Percentiles rank a stretch among this genome's conserved stretches.
phyloP scores from a whole-genome alignment of 2,329 filamentous ascomycete species.

The Trichoderma citrinoviride region DNA sequence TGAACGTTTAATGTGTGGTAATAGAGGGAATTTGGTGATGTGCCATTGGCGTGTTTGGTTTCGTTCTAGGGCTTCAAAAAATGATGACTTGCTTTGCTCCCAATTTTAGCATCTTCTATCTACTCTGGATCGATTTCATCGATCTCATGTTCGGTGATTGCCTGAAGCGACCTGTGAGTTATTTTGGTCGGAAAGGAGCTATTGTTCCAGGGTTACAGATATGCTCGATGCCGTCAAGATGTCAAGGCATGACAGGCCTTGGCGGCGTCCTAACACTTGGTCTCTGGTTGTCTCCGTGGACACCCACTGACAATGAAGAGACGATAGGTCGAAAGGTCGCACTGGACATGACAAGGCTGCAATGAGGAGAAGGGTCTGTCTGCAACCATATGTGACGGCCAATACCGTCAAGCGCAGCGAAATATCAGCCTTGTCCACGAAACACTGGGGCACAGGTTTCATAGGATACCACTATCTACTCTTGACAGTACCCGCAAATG shows the following conservation, averaged over 20 bases:
- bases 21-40: constrained; percentile 15
- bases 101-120: not conserved
- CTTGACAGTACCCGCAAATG: not conserved
- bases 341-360: not conserved
- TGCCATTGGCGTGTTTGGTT: constrained; percentile 17
- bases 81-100: constrained; percentile 9
- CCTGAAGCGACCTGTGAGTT: not conserved
- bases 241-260: not conserved
- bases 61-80: constrained; percentile 13
- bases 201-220: not conserved
- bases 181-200: not conserved
- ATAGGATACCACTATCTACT: not conserved
- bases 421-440: not conserved
- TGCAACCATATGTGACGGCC: not conserved
- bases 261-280: not conserved
- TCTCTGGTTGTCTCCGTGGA: not conserved
- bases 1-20: constrained; percentile 14
- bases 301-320: not conserved
- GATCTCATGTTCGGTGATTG: not conserved
- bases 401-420: not conserved
- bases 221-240: not conserved
- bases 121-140: not conserved
- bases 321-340: not conserved
- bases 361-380: not conserved
- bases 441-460: not conserved